These are phyloP conservation scores for Rhytidiadelphus loreus DNA, from an alignment of 225 moss, liverwort and hornwort species.

Conservation along the genomic window DNA sequence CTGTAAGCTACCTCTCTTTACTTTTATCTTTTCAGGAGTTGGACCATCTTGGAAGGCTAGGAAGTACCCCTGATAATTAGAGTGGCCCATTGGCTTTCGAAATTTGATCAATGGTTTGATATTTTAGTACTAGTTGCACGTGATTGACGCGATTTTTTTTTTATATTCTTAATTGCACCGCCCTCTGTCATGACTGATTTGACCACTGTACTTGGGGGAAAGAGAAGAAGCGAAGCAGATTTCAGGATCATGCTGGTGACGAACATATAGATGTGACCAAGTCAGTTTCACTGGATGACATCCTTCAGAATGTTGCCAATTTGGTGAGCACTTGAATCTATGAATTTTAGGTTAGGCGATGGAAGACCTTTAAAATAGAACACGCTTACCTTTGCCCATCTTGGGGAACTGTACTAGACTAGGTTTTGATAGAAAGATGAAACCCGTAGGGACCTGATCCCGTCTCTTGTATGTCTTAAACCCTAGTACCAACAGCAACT, in stretches of 20 bases:
- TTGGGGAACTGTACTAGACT: background rate
- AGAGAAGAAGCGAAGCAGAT: slow-evolving; percentile 25
- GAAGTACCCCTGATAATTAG: background rate
- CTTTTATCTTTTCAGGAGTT: background rate
- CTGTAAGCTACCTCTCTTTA: background rate
- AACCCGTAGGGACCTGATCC: background rate
- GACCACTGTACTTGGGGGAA: background rate
- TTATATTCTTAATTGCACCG: background rate
- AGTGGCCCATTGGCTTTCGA: background rate
- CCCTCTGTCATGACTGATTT: background rate
- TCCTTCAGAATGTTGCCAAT: slow-evolving; percentile 7
- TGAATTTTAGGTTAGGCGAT: background rate
- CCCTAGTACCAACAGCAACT: background rate
- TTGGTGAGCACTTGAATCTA: slow-evolving; percentile 7
- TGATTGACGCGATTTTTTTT: background rate
- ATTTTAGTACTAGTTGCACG: background rate
- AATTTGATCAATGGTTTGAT: background rate
- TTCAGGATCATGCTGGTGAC: background rate
- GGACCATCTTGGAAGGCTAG: background rate
- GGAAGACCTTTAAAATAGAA: background rate
- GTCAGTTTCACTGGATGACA: background rate
- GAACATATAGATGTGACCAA: background rate
- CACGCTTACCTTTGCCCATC: background rate
- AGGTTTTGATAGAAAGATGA: background rate
- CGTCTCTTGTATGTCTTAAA: background rate